These are phyloP conservation scores for Anthracocystis setariae DNA, from an alignment of 1,284 basidiomycete genomes.

Conservation along the genomic window DNA sequence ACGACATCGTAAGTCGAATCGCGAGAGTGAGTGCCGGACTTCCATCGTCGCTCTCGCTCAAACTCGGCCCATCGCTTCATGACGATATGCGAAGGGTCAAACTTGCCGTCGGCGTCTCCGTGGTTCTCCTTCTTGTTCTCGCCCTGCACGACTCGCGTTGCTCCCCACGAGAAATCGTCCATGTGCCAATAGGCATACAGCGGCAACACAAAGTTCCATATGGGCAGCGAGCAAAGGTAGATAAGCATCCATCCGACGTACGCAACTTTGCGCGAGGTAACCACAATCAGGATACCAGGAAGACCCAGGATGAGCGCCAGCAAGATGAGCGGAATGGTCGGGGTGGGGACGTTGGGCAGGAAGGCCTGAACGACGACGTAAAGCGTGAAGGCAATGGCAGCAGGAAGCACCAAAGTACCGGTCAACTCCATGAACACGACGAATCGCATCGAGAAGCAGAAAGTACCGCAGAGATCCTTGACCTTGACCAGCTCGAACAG, in stretches of 20 bases:
- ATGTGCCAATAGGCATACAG: slow-evolving; percentile 69
- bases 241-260: slow-evolving; percentile 70
- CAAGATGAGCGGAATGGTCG: slow-evolving; percentile 62
- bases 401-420: slow-evolving; percentile 70
- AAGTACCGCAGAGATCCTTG: slow-evolving; percentile 70
- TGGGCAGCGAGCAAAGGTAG: slow-evolving; percentile 69
- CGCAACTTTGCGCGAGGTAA: slow-evolving; percentile 69
- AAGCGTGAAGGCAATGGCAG: slow-evolving; percentile 70
- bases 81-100: slow-evolving; percentile 93
- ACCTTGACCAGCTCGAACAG: slow-evolving; percentile 70
- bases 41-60: slow-evolving; percentile 94
- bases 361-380: slow-evolving; percentile 67
- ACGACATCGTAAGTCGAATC: slow-evolving; percentile 77
- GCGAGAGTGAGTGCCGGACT: slow-evolving; percentile 81
- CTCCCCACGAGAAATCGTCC: slow-evolving; percentile 70
- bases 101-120: slow-evolving; percentile 76
- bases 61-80: slow-evolving; percentile 99
- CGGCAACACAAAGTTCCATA: slow-evolving; percentile 70
- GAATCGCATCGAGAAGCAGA: slow-evolving; percentile 71
- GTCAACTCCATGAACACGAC: slow-evolving; percentile 70
- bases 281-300: slow-evolving; percentile 69
- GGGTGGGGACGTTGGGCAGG: slow-evolving; percentile 50
- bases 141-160: slow-evolving; percentile 68
- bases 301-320: slow-evolving; percentile 70
- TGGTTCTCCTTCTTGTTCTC: slow-evolving; percentile 64